A percentile compares a stretch with the other conserved stretches of the same genome.
These are phyloP conservation scores for Penicillium bovifimosum DNA, from an alignment of 495 filamentous ascomycete genomes.

Conservation along the genomic window DNA sequence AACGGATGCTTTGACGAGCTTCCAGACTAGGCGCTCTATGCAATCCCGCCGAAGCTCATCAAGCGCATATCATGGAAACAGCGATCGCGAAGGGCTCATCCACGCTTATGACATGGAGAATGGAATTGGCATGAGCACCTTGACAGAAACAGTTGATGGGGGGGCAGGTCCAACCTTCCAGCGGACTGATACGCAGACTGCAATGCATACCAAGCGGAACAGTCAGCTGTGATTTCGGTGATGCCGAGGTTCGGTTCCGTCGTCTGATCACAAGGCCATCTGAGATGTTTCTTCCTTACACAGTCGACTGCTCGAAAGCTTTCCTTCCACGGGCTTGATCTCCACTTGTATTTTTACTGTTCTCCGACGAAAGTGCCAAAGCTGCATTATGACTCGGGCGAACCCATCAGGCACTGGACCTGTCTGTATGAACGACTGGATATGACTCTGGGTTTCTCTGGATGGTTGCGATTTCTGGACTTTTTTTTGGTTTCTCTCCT, in stretches of 20 bases:
- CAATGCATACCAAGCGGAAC: slow-evolving; percentile 36
- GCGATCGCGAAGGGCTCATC: slow-evolving; percentile 75
- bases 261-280: slow-evolving; percentile 15
- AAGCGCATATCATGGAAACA: slow-evolving; percentile 47
- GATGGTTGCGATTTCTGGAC: slow-evolving; percentile 22
- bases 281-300: slow-evolving; percentile 9
- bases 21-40: slow-evolving; percentile 88
- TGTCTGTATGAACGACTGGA: slow-evolving; percentile 37
- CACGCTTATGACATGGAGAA: slow-evolving; percentile 73
- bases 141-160: slow-evolving; percentile 67
- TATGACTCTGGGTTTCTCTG: slow-evolving; percentile 28
- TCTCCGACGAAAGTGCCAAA: slow-evolving; percentile 27
- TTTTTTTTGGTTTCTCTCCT: slow-evolving; percentile 3
- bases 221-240: slow-evolving; percentile 28
- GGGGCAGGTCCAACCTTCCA: slow-evolving; percentile 39
- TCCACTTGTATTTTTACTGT: slow-evolving; percentile 35
- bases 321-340: slow-evolving; percentile 7
- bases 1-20: slow-evolving; percentile 82
- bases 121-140: slow-evolving; percentile 58
- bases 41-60: slow-evolving; percentile 71
- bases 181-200: slow-evolving; percentile 24
- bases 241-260: not conserved
- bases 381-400: slow-evolving; percentile 15
- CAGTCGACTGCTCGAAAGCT: not conserved
- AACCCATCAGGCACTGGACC: slow-evolving; percentile 29